A percentile compares a stretch with the other conserved stretches of the same genome.
Conservation (phyloP, 805 yeast species). For the Candida chilensis region DNA sequence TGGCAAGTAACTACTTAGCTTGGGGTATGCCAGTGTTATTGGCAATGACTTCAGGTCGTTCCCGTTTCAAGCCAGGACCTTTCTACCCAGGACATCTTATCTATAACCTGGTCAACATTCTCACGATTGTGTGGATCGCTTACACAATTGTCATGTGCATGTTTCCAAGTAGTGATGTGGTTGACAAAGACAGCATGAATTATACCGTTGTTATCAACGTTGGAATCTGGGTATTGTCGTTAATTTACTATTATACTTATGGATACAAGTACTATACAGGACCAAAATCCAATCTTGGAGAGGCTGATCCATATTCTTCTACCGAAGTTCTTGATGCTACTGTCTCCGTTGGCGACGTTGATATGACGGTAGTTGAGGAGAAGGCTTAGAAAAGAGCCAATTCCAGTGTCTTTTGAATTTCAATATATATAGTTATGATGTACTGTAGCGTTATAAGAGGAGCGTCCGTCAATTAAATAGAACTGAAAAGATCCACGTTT, state of each 20-base stretch:
- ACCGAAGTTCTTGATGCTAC: not conserved
- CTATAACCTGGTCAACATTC: slow-evolving; percentile 13
- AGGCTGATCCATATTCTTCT: not conserved
- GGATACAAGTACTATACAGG: slow-evolving; percentile 25
- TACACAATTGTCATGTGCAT: slow-evolving; percentile 20
- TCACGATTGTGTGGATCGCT: slow-evolving; percentile 15
- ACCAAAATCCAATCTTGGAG: slow-evolving; percentile 10
- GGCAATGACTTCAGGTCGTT: slow-evolving; percentile 18
- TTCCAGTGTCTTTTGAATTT: no score
- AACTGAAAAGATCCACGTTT: no score
- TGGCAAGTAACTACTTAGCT: slow-evolving; percentile 23
- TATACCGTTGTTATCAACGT: slow-evolving; percentile 25
- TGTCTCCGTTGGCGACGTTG: not conserved
- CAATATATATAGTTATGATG: no score
- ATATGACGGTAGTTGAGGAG: no score
- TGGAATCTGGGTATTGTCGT: slow-evolving; percentile 22
- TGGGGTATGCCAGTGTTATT: slow-evolving; percentile 25
- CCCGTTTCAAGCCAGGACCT: slow-evolving; percentile 22
- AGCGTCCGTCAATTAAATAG: no score
- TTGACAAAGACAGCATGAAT: slow-evolving; percentile 22
- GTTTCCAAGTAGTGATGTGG: slow-evolving; percentile 24
- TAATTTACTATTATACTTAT: slow-evolving; percentile 18
- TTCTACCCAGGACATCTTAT: slow-evolving; percentile 19
- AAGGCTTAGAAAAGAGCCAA: no score
- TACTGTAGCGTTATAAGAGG: no score